Evolutionary conservation across 2,329 filamentous ascomycete genomes (phyloP), one percentile per base, ranked within the genome.

Genomic region (Microdochium paspali): DNA sequence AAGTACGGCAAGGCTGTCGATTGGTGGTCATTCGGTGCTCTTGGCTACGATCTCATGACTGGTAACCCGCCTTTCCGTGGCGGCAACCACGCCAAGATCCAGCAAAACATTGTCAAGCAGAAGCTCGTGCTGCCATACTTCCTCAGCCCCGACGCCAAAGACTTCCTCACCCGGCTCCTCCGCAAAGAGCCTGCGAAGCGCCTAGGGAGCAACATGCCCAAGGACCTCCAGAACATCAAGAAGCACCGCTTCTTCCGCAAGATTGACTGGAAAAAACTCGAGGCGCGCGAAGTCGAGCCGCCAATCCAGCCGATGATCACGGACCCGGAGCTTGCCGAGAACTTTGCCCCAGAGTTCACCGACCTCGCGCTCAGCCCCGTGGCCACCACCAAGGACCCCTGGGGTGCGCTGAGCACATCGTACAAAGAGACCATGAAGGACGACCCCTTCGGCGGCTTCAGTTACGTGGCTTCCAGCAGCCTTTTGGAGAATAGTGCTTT

Each of bases 21-120:
- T 69, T 98, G 91, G 91, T 98, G 93, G 93, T 95, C 90, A 4
- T 84, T 98, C 44, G 93, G 94, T 30, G 90, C 91, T 2, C 77
- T 98, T 43, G 90, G 88, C 28, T 95, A 84, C 65, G 93, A 98
- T 63, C 74, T 98, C 30, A 83, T 98, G 64, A 97, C 91, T 10
- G 93, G 94, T 46, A 84, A 84, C 47, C 90, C 91, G 9, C 93
- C 94, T 0, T 98, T 97, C 70, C 82, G 82, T 24, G 93, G 88
- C 40, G 84, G 84, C 65, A 97, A 96, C 69, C 84, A 95, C 63
- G 83, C 88, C 61, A 97, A 95, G 72, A 90, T 96, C 53, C 89
- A 95, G 65, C 86, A 96, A 58, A 95, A 93, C 64, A 98, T 98
- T 58, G 74, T 95, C 57, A 91, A 91, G 70, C 86, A 94, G 69